phyloP scores from a whole-genome alignment of 345 rosid species.

The Erucastrum elatum region DNA sequence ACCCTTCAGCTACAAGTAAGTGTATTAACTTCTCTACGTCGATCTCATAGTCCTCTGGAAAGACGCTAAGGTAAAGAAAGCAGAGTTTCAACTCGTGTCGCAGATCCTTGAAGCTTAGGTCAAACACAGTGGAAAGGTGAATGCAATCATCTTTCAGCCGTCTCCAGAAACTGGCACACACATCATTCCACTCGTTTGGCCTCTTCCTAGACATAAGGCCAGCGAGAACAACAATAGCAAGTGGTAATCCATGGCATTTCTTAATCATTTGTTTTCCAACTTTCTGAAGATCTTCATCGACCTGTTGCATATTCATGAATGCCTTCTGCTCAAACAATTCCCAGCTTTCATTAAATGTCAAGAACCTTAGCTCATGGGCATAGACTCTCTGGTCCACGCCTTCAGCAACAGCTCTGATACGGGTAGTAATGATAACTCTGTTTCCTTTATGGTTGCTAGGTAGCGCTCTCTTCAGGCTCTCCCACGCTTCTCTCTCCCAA shows the following conservation, averaged over 20 bases:
- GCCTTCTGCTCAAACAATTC: neutral
- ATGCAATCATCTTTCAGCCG: neutral
- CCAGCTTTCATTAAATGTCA: neutral
- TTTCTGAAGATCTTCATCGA: neutral
- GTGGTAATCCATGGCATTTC: conserved; percentile 16
- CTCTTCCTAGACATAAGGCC: conserved; percentile 4
- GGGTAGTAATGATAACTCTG: neutral
- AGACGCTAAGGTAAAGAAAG: conserved; percentile 22
- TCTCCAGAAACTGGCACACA: conserved; percentile 5
- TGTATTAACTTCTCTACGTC: neutral
- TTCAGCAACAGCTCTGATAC: neutral
- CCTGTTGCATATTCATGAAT: neutral
- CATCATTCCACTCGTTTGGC: neutral
- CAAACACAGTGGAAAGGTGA: neutral
- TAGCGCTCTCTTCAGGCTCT: neutral
- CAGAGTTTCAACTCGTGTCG: conserved; percentile 9
- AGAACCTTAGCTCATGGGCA: neutral
- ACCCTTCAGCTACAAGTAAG: conserved; percentile 21
- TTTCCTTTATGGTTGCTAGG: neutral
- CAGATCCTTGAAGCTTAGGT: conserved; percentile 9
- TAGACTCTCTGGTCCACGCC: neutral
- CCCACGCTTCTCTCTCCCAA: neutral
- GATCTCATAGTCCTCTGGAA: conserved; percentile 25
- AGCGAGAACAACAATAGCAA: conserved; percentile 14
- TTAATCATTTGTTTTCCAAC: neutral